Evolutionary conservation across 345 rosid species (phyloP).

Genomic region (Gossypium herbaceum): DNA sequence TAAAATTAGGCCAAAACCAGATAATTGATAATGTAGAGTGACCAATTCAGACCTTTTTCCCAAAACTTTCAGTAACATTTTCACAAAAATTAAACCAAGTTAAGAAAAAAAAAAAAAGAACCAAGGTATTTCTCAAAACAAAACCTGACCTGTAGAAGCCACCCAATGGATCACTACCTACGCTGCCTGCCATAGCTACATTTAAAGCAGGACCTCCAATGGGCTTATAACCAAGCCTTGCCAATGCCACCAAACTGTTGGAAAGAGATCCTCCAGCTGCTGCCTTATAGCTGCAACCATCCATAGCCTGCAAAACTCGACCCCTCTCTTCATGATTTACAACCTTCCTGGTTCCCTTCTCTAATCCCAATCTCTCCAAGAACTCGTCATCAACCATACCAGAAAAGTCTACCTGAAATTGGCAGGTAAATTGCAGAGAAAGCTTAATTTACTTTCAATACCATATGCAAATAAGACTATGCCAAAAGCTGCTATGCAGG

Average conservation of each 20-base stretch:
- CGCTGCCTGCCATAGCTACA: constrained; percentile 89
- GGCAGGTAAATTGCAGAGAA: constrained; percentile 1
- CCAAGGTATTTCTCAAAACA: not conserved
- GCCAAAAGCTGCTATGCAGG: not conserved
- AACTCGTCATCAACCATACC: constrained; percentile 81
- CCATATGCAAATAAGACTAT: not conserved
- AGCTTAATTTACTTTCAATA: not conserved
- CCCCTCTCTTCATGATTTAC: constrained; percentile 98
- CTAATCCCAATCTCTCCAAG: constrained; percentile 63
- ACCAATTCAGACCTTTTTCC: not conserved
- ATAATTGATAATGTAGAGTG: not conserved
- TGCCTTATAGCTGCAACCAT: constrained; percentile 96
- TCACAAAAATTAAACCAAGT: constrained; percentile 6
- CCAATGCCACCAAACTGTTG: constrained; percentile 79
- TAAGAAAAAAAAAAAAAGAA: not conserved
- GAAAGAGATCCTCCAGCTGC: constrained; percentile 99
- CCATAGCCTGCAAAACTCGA: constrained; percentile 85
- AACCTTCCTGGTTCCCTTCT: constrained; percentile 84
- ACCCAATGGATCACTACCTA: constrained; percentile 89
- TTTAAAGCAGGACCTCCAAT: constrained; percentile 53
- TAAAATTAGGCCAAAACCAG: not conserved
- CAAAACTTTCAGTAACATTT: not conserved
- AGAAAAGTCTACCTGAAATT: constrained; percentile 82
- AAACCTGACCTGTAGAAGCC: constrained; percentile 72
- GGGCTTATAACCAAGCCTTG: constrained; percentile 70